Evolutionary conservation across 768 basidiomycete genomes (phyloP).

Genomic region (Sporobolomyces phaffii): DNA sequence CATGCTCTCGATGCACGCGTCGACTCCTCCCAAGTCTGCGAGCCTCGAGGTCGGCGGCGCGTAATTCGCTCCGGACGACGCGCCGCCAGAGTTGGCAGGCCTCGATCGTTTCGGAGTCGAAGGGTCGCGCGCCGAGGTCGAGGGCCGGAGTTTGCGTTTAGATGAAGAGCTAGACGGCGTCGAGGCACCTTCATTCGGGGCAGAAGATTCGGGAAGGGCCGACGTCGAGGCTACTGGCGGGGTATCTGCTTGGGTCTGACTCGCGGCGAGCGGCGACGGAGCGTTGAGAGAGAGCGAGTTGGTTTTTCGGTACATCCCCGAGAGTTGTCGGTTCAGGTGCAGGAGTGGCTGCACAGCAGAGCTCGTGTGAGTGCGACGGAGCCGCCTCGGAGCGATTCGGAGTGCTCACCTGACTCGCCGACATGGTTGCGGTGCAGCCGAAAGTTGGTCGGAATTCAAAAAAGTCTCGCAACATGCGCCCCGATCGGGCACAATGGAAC

Average conservation of each 20-base stretch:
- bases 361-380: not conserved
- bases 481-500: no score
- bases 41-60: slow-evolving; percentile 46
- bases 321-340: slow-evolving; percentile 34
- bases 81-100: slow-evolving; percentile 44
- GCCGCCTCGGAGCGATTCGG: not conserved
- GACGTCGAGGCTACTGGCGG: slow-evolving; percentile 21
- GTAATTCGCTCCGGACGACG: slow-evolving; percentile 27
- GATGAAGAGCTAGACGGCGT: not conserved
- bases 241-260: not conserved
- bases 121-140: slow-evolving; percentile 27
- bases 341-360: slow-evolving; percentile 10
- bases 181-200: not conserved
- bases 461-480: not conserved
- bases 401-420: slow-evolving; percentile 3
- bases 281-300: slow-evolving; percentile 32
- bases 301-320: slow-evolving; percentile 19
- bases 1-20: slow-evolving; percentile 79
- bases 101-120: slow-evolving; percentile 57
- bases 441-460: not conserved
- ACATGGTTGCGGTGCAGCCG: not conserved
- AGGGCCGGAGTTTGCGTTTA: slow-evolving; percentile 36
- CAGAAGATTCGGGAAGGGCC: not conserved
- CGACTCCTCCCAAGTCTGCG: slow-evolving; percentile 81
- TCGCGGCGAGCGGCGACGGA: slow-evolving; percentile 14